Evolutionary conservation across 176 grass and related monocot species (phyloP).

Genomic region (Oryza longistaminata): DNA sequence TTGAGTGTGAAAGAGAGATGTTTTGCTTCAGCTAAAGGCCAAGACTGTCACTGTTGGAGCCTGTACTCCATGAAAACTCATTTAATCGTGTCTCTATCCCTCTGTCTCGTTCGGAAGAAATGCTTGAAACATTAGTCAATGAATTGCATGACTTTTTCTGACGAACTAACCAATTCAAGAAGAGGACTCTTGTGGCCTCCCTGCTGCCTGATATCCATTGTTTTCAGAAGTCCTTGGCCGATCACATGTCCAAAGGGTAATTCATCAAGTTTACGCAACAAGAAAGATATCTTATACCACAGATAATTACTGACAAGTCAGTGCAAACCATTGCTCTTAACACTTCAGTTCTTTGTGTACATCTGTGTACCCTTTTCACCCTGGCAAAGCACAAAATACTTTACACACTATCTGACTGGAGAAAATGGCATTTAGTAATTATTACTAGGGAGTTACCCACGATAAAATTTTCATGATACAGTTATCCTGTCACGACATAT

Average conservation of each 20-base stretch:
- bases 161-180: conserved; percentile 12
- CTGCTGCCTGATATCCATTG: neutral
- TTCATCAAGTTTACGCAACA: neutral
- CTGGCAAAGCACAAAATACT: neutral
- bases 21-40: conserved; percentile 1
- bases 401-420: neutral
- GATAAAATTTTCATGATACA: neutral
- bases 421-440: conserved; percentile 2
- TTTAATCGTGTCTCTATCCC: conserved; percentile 13
- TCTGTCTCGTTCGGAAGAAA: neutral
- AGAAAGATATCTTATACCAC: neutral
- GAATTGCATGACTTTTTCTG: neutral
- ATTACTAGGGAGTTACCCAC: neutral
- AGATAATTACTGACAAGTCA: neutral
- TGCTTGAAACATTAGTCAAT: conserved; percentile 34
- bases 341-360: neutral
- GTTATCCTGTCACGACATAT: neutral
- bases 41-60: conserved; percentile 20
- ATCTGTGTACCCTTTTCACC: neutral
- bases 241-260: neutral
- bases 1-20: conserved; percentile 10
- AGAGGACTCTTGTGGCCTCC: conserved; percentile 22
- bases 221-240: conserved; percentile 13
- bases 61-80: neutral
- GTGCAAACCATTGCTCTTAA: neutral